Percentiles rank a stretch among this genome's conserved stretches.
These are phyloP conservation scores for Pythium phragmiticola DNA, from an alignment of 352 stramenopile species.

Conservation along the genomic window DNA sequence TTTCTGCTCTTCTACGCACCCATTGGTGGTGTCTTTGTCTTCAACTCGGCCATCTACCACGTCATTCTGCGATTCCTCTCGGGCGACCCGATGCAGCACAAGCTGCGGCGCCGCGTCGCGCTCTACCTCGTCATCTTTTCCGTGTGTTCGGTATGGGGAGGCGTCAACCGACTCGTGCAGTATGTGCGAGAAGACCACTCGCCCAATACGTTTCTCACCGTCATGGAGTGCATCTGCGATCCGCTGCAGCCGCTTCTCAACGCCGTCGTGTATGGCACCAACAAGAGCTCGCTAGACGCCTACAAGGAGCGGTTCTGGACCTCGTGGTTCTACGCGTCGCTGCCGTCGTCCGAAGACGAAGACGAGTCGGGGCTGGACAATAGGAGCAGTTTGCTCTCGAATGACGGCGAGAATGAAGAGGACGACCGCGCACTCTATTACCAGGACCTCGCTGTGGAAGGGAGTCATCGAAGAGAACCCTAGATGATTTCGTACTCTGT, in stretches of 20 bases:
- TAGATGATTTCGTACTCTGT: too few species aligned
- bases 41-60: slow-evolving; percentile 61
- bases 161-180: slow-evolving; percentile 67
- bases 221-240: slow-evolving; percentile 74
- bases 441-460: slow-evolving; percentile 16
- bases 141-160: slow-evolving; percentile 71
- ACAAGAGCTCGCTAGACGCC: slow-evolving; percentile 66
- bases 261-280: slow-evolving; percentile 65
- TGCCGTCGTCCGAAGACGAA: slow-evolving; percentile 61
- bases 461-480: neutral
- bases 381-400: slow-evolving; percentile 32
- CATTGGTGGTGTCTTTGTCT: slow-evolving; percentile 62
- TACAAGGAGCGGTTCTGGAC: slow-evolving; percentile 71
- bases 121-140: slow-evolving; percentile 74
- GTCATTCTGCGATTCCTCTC: slow-evolving; percentile 61
- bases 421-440: slow-evolving; percentile 30
- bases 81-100: slow-evolving; percentile 60
- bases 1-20: slow-evolving; percentile 67
- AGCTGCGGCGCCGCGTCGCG: slow-evolving; percentile 55
- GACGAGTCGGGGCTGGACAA: slow-evolving; percentile 60
- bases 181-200: slow-evolving; percentile 43
- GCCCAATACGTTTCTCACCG: slow-evolving; percentile 50
- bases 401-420: slow-evolving; percentile 29
- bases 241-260: slow-evolving; percentile 71
- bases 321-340: slow-evolving; percentile 59